phyloP scores from a whole-genome alignment of 2,329 filamentous ascomycete species.

The Fusarium sp. region DNA sequence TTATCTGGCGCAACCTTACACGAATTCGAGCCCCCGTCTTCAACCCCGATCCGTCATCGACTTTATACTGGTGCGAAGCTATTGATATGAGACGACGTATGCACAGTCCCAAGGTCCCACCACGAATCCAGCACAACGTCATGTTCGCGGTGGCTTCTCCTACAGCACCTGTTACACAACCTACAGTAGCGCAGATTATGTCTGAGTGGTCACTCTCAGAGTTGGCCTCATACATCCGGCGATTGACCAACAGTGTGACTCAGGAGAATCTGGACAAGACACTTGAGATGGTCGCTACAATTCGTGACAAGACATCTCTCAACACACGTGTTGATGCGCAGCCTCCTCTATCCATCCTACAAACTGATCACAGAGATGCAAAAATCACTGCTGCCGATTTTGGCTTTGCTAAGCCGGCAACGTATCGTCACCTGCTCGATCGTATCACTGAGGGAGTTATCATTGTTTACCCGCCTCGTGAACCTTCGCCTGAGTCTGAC shows the following conservation, averaged over 20 bases:
- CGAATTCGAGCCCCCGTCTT: conserved; percentile 52
- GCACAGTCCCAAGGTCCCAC: conserved; percentile 49
- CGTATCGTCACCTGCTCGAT: conserved; percentile 52
- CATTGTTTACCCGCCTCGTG: conserved; percentile 51
- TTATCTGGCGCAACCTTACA: conserved; percentile 57
- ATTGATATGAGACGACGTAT: conserved; percentile 56
- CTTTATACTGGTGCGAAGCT: conserved; percentile 53
- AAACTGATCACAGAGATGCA: conserved; percentile 54
- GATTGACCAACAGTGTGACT: conserved; percentile 52
- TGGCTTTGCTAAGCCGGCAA: conserved; percentile 52
- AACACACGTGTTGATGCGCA: conserved; percentile 52
- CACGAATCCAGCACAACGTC: conserved; percentile 54
- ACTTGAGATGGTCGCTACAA: conserved; percentile 50
- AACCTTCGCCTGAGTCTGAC: conserved; percentile 45
- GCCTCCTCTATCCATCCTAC: conserved; percentile 52
- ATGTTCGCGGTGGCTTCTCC: conserved; percentile 48
- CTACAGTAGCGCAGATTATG: conserved; percentile 52
- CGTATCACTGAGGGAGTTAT: conserved; percentile 47
- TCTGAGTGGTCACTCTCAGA: conserved; percentile 52
- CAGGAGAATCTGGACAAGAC: conserved; percentile 49
- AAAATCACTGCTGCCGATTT: conserved; percentile 50
- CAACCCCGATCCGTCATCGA: conserved; percentile 47
- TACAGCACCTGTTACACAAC: conserved; percentile 45
- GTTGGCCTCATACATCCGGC: conserved; percentile 54
- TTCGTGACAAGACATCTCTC: conserved; percentile 54